phyloP scores from a whole-genome alignment of 1,284 basidiomycete species.

The Mycena citricolor region DNA sequence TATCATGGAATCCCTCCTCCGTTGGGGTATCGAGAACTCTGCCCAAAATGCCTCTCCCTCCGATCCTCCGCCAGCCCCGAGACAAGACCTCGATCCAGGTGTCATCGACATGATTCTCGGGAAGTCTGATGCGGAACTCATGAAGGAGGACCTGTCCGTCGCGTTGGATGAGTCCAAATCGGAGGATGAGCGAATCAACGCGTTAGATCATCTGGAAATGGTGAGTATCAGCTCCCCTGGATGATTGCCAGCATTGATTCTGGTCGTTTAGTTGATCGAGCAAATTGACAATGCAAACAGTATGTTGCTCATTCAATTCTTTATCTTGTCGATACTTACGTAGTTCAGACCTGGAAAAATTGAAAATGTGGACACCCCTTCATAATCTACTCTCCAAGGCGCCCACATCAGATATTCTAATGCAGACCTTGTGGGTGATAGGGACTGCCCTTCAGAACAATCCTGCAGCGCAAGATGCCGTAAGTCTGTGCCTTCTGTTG shows the following conservation, averaged over 20 bases:
- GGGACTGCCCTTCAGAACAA: slow-evolving; percentile 98
- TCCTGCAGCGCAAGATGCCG: slow-evolving; percentile 82
- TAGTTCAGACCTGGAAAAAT: slow-evolving; percentile 69
- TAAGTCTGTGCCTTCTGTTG: slow-evolving; percentile 41
- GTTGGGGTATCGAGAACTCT: slow-evolving; percentile 76
- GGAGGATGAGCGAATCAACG: slow-evolving; percentile 71
- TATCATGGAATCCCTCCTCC: slow-evolving; percentile 75
- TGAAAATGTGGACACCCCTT: slow-evolving; percentile 87
- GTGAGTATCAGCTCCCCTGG: slow-evolving; percentile 45
- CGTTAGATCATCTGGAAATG: slow-evolving; percentile 96
- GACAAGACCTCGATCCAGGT: slow-evolving; percentile 66
- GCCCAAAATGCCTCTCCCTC: slow-evolving; percentile 33
- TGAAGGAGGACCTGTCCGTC: slow-evolving; percentile 82
- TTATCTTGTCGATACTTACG: background rate
- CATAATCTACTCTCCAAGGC: slow-evolving; percentile 63
- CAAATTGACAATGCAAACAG: slow-evolving; percentile 95
- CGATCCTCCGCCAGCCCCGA: slow-evolving; percentile 35
- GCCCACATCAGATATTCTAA: slow-evolving; percentile 62
- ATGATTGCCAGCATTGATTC: slow-evolving; percentile 3
- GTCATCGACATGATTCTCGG: slow-evolving; percentile 88
- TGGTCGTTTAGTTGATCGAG: slow-evolving; percentile 72
- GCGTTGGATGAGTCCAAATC: slow-evolving; percentile 64
- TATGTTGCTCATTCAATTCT: slow-evolving; percentile 32
- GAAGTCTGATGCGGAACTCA: slow-evolving; percentile 79
- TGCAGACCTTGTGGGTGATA: slow-evolving; percentile 85